Conservation (phyloP, 768 basidiomycete species). For the Tricholoma matsutake region DNA sequence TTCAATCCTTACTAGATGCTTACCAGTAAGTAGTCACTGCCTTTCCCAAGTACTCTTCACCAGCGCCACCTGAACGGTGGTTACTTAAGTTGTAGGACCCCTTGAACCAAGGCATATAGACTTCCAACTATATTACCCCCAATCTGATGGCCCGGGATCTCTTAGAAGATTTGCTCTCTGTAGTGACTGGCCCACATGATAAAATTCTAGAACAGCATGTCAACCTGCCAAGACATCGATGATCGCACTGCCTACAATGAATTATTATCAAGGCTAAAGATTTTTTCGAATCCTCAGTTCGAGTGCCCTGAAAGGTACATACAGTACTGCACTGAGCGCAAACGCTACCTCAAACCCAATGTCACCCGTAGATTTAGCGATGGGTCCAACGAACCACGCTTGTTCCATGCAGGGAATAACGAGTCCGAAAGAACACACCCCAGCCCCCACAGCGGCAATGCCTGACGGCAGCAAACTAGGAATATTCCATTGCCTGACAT, state of each 20-base stretch:
- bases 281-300: constrained; percentile 35
- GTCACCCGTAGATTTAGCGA: constrained; percentile 67
- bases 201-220: no score
- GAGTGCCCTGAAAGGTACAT: constrained; percentile 52
- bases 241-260: not conserved
- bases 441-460: constrained; percentile 58
- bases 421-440: constrained; percentile 50
- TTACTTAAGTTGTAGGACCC: no score
- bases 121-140: no score
- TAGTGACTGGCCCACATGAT: no score
- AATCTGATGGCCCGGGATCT: no score
- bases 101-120: no score
- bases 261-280: constrained; percentile 3
- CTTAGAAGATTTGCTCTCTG: no score
- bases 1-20: not conserved
- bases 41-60: not conserved
- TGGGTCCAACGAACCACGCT: constrained; percentile 75
- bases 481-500: constrained; percentile 54
- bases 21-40: not conserved
- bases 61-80: no score
- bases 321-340: constrained; percentile 47
- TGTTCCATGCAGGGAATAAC: constrained; percentile 71
- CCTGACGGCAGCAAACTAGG: constrained; percentile 61
- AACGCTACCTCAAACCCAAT: constrained; percentile 82
- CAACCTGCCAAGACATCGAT: no score